Conservation (phyloP, 805 yeast species). For the Wickerhamiella dianesei region DNA sequence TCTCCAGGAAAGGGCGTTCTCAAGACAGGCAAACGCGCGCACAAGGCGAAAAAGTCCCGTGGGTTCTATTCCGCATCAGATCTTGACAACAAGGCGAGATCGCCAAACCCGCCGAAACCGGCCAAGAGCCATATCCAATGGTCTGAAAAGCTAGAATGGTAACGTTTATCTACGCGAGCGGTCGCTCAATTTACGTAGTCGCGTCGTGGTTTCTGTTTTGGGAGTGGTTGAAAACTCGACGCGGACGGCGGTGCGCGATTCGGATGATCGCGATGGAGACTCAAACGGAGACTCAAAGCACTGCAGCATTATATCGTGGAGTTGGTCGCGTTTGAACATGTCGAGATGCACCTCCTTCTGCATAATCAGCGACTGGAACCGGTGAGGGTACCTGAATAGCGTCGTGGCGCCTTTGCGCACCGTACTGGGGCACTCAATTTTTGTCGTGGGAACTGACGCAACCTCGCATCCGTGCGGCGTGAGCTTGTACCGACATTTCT, state of each 20-base stretch:
- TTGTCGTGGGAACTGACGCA: neutral
- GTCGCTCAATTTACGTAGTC: neutral
- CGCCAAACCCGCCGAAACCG: no score
- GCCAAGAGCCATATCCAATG: slow-evolving; percentile 4
- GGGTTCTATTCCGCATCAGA: slow-evolving; percentile 12
- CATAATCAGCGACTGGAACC: slow-evolving; percentile 12
- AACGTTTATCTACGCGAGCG: neutral
- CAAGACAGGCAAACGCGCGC: neutral
- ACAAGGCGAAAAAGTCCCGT: neutral
- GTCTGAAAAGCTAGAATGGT: slow-evolving; percentile 8
- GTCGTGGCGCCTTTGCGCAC: slow-evolving; percentile 1
- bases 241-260: slow-evolving; percentile 4
- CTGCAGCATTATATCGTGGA: slow-evolving; percentile 11
- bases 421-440: neutral
- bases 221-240: slow-evolving; percentile 1
- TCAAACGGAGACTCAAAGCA: slow-evolving; percentile 18
- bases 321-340: slow-evolving; percentile 8
- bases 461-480: slow-evolving; percentile 1
- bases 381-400: slow-evolving; percentile 4
- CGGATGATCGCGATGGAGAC: slow-evolving; percentile 2
- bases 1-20: neutral
- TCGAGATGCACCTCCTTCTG: slow-evolving; percentile 4
- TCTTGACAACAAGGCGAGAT: no score
- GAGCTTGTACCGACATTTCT: neutral
- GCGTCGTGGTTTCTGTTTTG: neutral